Conservation (phyloP, 1,284 basidiomycete genomes). For the Ganoderma sp. region DNA sequence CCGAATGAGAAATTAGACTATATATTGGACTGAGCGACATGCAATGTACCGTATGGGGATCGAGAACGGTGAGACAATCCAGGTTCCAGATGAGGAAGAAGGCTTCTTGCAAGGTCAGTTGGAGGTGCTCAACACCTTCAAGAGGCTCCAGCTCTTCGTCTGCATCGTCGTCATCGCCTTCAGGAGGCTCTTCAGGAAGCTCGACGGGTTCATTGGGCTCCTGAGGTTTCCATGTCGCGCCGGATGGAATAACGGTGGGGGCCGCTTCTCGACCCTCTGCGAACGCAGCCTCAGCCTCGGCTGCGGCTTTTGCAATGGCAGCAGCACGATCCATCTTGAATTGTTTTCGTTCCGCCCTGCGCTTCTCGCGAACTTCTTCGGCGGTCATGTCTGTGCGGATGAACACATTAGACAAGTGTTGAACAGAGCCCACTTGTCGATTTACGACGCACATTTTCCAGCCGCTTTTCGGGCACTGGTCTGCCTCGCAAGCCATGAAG, state of each 20-base stretch:
- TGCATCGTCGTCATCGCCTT: constrained; percentile 31
- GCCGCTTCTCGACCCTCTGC: constrained; percentile 63
- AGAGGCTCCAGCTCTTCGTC: constrained; percentile 52
- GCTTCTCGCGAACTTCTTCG: constrained; percentile 87
- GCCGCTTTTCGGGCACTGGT: constrained; percentile 63
- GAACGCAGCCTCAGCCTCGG: constrained; percentile 77
- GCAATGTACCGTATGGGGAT: constrained; percentile 63
- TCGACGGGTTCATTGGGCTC: constrained; percentile 19
- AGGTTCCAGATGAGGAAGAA: constrained; percentile 90
- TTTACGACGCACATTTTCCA: constrained; percentile 56
- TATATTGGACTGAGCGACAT: constrained; percentile 12
- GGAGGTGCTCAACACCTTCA: constrained; percentile 88
- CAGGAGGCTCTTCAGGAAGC: constrained; percentile 18
- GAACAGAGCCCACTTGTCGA: too few species aligned
- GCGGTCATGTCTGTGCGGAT: constrained; percentile 65
- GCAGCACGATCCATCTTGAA: constrained; percentile 91
- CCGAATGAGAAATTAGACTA: constrained; percentile 5
- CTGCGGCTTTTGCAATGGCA: constrained; percentile 74
- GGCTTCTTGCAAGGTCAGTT: constrained; percentile 90
- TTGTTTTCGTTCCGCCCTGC: constrained; percentile 84
- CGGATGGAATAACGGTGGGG: constrained; percentile 63
- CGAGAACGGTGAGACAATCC: constrained; percentile 81
- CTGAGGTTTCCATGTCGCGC: constrained; percentile 74
- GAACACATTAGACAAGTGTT: neutral
- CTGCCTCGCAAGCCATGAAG: constrained; percentile 86